These are phyloP conservation scores for Verticillium nonalfalfae DNA, from an alignment of 2,329 filamentous ascomycete species.

Conservation along the genomic window DNA sequence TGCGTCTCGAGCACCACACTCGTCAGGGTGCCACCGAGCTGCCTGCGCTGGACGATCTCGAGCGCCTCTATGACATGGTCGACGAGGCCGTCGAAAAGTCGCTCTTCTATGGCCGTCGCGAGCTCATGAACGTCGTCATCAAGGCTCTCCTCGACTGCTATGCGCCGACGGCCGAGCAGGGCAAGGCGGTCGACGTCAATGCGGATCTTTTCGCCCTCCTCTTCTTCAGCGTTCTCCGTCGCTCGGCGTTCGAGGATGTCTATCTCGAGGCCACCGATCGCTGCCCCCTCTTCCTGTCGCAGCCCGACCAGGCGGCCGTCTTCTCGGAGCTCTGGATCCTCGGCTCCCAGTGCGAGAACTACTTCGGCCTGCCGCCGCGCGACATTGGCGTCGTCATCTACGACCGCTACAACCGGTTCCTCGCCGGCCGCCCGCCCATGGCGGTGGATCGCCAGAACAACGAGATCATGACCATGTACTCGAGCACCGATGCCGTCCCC, in stretches of 20 bases:
- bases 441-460: conserved; percentile 14
- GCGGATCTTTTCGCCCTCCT: conserved; percentile 50
- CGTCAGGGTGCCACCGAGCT: conserved; percentile 16
- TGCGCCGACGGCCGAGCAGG: neutral
- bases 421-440: conserved; percentile 18
- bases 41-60: conserved; percentile 15
- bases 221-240: conserved; percentile 50
- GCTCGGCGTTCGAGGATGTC: conserved; percentile 53
- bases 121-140: conserved; percentile 27
- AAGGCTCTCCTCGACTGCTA: conserved; percentile 26
- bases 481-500: conserved; percentile 17
- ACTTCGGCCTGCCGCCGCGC: conserved; percentile 49
- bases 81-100: conserved; percentile 18
- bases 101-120: conserved; percentile 20
- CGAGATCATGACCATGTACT: conserved; percentile 27
- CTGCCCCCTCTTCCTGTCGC: conserved; percentile 54
- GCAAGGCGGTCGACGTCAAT: conserved; percentile 30
- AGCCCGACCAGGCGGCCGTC: conserved; percentile 56
- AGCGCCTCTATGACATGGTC: conserved; percentile 16
- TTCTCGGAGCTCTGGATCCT: conserved; percentile 59
- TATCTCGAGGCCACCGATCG: conserved; percentile 57
- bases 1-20: conserved; percentile 17
- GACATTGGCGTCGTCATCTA: conserved; percentile 37
- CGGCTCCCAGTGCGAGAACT: conserved; percentile 56
- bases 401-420: conserved; percentile 19